Percentiles rank a stretch among this genome's conserved stretches.
Evolutionary conservation across 2,329 filamentous ascomycete species (phyloP).

Genomic region (Clarireedia monteithiana): DNA sequence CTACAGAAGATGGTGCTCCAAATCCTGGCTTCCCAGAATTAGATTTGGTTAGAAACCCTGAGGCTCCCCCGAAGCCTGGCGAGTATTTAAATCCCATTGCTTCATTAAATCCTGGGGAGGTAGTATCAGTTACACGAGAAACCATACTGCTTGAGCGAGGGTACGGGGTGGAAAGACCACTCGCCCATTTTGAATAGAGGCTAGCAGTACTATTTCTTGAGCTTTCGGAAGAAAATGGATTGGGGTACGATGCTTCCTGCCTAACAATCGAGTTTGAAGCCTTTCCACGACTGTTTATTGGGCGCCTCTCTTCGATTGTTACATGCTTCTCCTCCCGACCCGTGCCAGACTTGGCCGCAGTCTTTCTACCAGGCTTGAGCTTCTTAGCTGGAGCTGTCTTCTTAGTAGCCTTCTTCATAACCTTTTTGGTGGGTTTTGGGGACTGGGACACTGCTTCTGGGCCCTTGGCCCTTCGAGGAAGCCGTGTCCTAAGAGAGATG

Average conservation of each 20-base stretch:
- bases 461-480: slow-evolving; percentile 3
- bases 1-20: not conserved
- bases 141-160: not conserved
- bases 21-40: not conserved
- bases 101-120: slow-evolving; percentile 1
- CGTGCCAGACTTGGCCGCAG: not conserved
- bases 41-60: not conserved
- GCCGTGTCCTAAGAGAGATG: not conserved
- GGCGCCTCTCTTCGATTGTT: not conserved
- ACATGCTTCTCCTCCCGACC: not conserved
- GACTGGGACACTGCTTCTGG: not conserved
- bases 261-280: not conserved
- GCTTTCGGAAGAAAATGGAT: slow-evolving; percentile 1
- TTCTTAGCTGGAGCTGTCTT: not conserved
- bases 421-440: not conserved
- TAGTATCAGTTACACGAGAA: not conserved
- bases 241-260: slow-evolving; percentile 8
- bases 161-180: not conserved
- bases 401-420: not conserved
- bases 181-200: not conserved
- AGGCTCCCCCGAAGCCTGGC: slow-evolving; percentile 4
- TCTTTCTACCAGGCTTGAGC: not conserved
- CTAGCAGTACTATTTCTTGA: not conserved
- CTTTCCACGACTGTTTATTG: not conserved
- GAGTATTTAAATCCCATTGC: slow-evolving; percentile 4